Conservation (phyloP, 768 basidiomycete genomes). For the Auriscalpium vulgare region DNA sequence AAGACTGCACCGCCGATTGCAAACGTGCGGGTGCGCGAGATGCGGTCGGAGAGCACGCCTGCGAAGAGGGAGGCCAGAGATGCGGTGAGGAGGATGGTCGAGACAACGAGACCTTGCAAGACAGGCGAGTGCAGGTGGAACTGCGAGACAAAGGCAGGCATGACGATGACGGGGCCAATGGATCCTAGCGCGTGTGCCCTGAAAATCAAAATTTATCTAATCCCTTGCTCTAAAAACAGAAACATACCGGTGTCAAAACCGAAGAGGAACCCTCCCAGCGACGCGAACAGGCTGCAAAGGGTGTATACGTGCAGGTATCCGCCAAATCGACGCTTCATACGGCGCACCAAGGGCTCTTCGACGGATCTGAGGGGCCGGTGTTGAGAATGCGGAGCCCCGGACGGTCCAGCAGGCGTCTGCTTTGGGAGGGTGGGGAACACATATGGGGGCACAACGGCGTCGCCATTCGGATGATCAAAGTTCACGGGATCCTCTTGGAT, state of each 20-base stretch:
- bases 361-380: no score
- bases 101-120: constrained; percentile 37
- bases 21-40: constrained; percentile 39
- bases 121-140: constrained; percentile 30
- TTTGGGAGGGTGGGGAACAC: no score
- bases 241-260: constrained; percentile 27
- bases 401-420: neutral
- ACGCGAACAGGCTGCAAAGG: neutral
- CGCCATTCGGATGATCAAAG: no score
- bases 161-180: constrained; percentile 39
- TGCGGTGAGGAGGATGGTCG: constrained; percentile 36
- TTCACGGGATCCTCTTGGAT: no score
- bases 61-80: constrained; percentile 30
- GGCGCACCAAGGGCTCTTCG: no score
- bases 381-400: neutral
- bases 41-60: constrained; percentile 36
- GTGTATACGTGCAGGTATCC: neutral
- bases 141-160: constrained; percentile 33
- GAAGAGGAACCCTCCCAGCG: constrained; percentile 27
- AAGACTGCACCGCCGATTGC: constrained; percentile 35
- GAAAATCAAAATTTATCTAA: neutral
- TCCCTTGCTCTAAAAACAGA: neutral
- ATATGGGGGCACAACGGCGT: no score
- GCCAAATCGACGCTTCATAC: no score
- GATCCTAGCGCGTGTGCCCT: constrained; percentile 7